Conservation (phyloP, 2,329 filamentous ascomycete species). For the Raffaelea arxii region DNA sequence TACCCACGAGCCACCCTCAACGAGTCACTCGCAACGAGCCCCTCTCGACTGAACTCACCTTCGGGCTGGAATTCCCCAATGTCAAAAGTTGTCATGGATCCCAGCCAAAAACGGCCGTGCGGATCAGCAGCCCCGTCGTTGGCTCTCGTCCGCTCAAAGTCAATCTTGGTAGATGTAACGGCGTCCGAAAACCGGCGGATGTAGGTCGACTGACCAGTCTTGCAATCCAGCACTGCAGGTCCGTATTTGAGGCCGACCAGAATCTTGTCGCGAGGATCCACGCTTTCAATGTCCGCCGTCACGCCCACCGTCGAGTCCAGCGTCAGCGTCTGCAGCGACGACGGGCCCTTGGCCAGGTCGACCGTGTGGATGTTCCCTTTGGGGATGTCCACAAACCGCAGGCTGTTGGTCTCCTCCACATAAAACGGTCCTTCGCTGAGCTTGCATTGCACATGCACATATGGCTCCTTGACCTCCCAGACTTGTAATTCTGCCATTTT, state of each 20-base stretch:
- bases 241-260: slow-evolving; percentile 74
- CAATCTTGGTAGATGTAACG: slow-evolving; percentile 5
- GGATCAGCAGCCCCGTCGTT: slow-evolving; percentile 81
- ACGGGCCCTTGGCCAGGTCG: slow-evolving; percentile 52
- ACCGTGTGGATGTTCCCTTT: slow-evolving; percentile 64
- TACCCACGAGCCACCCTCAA: background rate
- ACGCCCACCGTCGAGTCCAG: slow-evolving; percentile 49
- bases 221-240: slow-evolving; percentile 65
- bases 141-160: slow-evolving; percentile 49
- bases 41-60: no score
- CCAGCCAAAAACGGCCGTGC: slow-evolving; percentile 74
- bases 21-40: background rate
- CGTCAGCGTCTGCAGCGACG: slow-evolving; percentile 48
- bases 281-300: slow-evolving; percentile 69
- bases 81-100: slow-evolving; percentile 70
- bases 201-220: slow-evolving; percentile 43
- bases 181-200: slow-evolving; percentile 36
- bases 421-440: slow-evolving; percentile 70
- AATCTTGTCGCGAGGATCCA: slow-evolving; percentile 53
- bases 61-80: slow-evolving; percentile 49
- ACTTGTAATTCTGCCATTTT: slow-evolving; percentile 30
- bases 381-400: slow-evolving; percentile 79
- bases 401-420: slow-evolving; percentile 51
- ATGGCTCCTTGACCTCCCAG: slow-evolving; percentile 43
- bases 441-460: slow-evolving; percentile 53